A percentile compares a stretch with the other conserved stretches of the same genome.
These are phyloP conservation scores for Volutella citrinella DNA, from an alignment of 2,329 filamentous ascomycete genomes.

Conservation along the genomic window DNA sequence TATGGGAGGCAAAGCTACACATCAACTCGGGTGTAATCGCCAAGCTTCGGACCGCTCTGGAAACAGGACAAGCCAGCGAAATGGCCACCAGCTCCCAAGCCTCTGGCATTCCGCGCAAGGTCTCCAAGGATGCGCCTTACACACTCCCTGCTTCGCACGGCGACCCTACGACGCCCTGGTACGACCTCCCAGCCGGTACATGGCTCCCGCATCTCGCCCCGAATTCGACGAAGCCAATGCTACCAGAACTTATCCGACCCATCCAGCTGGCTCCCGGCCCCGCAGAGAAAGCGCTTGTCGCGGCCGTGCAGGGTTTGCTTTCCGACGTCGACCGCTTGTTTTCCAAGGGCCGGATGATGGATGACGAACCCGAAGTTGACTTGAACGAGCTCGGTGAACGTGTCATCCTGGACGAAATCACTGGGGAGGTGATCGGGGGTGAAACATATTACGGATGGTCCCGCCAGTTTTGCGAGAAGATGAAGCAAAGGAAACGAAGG, in stretches of 20 bases:
- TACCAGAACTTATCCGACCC: constrained; percentile 66
- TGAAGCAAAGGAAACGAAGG: constrained; percentile 58
- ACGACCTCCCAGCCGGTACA: constrained; percentile 79
- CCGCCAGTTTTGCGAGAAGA: constrained; percentile 72
- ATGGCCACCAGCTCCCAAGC: constrained; percentile 16
- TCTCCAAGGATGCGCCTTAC: constrained; percentile 60
- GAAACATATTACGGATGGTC: constrained; percentile 92
- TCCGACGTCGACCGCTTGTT: constrained; percentile 69
- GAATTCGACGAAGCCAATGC: constrained; percentile 72
- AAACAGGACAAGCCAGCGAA: constrained; percentile 32
- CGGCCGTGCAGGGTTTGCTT: constrained; percentile 68
- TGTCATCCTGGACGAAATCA: constrained; percentile 62
- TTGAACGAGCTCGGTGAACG: constrained; percentile 74
- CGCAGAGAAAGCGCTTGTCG: constrained; percentile 62
- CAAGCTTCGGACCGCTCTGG: constrained; percentile 58
- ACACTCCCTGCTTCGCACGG: constrained; percentile 75
- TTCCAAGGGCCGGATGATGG: constrained; percentile 44
- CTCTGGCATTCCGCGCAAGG: constrained; percentile 29
- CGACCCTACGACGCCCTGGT: constrained; percentile 69
- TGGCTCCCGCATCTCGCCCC: constrained; percentile 77
- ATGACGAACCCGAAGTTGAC: constrained; percentile 52
- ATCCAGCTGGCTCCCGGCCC: constrained; percentile 67
- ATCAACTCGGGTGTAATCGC: constrained; percentile 52
- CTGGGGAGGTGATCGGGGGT: constrained; percentile 60
- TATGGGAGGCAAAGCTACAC: constrained; percentile 70